Conservation (phyloP, 2,329 filamentous ascomycete genomes). For the Aulographum hederae region DNA sequence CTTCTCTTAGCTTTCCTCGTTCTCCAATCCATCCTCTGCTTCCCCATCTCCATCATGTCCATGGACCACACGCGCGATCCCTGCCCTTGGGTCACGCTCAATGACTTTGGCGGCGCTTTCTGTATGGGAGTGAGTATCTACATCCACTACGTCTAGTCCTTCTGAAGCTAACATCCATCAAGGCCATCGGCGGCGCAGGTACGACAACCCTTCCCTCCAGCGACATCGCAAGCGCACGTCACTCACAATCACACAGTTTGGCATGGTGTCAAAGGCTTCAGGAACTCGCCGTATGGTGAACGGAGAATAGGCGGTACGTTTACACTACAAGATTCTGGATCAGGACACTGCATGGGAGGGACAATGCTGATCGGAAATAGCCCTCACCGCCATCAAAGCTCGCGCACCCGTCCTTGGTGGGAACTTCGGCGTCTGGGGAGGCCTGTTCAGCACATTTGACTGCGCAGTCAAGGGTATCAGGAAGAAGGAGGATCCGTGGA, state of each 20-base stretch:
- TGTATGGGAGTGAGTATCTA: conserved; percentile 66
- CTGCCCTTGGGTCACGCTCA: conserved; percentile 90
- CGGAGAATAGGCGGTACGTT: conserved; percentile 60
- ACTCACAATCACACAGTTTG: conserved; percentile 45
- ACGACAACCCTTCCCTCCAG: conserved; percentile 1
- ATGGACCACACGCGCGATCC: conserved; percentile 97
- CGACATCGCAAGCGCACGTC: background rate
- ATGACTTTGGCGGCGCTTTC: conserved; percentile 95
- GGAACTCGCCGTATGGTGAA: conserved; percentile 68
- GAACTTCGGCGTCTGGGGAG: conserved; percentile 97
- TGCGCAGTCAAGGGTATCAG: conserved; percentile 25
- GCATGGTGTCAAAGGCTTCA: conserved; percentile 92
- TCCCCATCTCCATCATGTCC: conserved; percentile 1
- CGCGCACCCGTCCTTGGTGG: conserved; percentile 89
- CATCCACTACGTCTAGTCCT: background rate
- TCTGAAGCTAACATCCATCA: conserved; percentile 1
- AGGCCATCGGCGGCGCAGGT: conserved; percentile 23
- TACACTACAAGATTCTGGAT: no score
- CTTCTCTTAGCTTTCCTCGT: background rate
- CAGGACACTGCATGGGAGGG: no score
- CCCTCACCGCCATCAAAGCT: conserved; percentile 93
- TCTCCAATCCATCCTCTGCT: background rate
- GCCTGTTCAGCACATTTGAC: conserved; percentile 58
- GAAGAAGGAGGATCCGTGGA: conserved; percentile 96
- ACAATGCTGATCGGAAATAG: conserved; percentile 7